Evolutionary conservation across 331 rosid genomes (phyloP), one percentile per base, ranked within the genome.

Genomic region (Spiraea crenata): DNA sequence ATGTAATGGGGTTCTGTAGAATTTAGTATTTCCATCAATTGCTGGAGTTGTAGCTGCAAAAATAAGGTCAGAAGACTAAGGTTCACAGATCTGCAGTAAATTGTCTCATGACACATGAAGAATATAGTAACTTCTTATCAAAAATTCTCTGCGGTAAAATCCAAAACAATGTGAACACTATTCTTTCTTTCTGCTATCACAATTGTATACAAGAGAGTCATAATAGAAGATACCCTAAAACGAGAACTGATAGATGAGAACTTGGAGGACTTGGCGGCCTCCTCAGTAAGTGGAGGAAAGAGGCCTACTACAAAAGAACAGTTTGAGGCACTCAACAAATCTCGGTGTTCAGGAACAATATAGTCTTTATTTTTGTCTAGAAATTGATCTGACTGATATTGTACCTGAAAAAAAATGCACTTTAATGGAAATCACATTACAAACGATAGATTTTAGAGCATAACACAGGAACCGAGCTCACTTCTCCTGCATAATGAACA

Each of bases 401-500:
- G 88, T 71, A 90, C 98, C 98, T 93, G 87, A 72, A 85, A 82
- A 81, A 58, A 75, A 74, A 48, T 68, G 63, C 31, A 52, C 56
- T 65, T 82, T 37, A 82, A 73, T 46, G 34, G 57, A 42, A 77
- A 70, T 40, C 44, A 60, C 4, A 37, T 19, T 20, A 57, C 46
- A 70, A 71, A 73, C 5, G 68, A 41, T 19, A 78, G 51, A 39
- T 50, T 63, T 37, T 25, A 76, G 34, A 48, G 73, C 16, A 71
- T 73, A 72, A 42, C 3, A 74, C 65, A 60, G 71, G 62, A 75
- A 76, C 63, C 47, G 67, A 79, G 82, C 87, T 74, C 79, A 88
- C 97, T 80, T 90, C 98, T 73, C 98, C 98, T 16, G 97, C 98
- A 76, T 90, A 90, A 76, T 93, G 97, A 80, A 81, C 85, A 80